Base-by-base conservation (phyloP, 495 filamentous ascomycete genomes). In the Xylaria flabelliformis region DNA sequence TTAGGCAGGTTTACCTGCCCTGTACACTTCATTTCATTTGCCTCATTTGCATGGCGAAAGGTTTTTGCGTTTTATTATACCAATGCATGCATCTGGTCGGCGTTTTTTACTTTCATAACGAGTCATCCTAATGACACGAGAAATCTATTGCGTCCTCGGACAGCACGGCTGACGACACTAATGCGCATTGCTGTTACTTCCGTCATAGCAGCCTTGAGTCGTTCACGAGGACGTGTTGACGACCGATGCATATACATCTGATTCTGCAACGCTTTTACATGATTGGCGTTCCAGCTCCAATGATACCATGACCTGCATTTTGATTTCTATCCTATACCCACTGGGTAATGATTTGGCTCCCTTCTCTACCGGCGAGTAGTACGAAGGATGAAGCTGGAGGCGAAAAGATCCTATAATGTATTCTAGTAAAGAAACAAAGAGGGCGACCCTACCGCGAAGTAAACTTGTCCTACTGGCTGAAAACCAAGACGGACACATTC, bases 71-170 rank as follows among this genome's bases (percentile, higher is more conserved):
- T 80, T 81, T 76, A 84, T 76, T 77, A 81, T 77, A 80, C 76
- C 77, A 71, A 79, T 74, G 80, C 82, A 85, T 85, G 76, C 77
- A 83, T 80, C 56, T 72, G 76, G 79, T 70, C 74, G 81, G 81
- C 81, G 82, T 82, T 83, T 78, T 83, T 78, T 79, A 82, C 71
- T 78, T 74, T 77, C 74, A 76, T 77, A 41, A 53, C 39, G 56
- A 64, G 42, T 66, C 51, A 51, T 61, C 64, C 21, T 50, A 59
- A 50, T 61, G 74, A 67, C 78, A 74, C 64, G 74, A 80, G 76
- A 70, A 67, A 73, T 77, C 74, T 77, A 74, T 77, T 78, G 77
- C 81, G 80, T 79, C 77, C 69, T 75, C 46, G 69, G 71, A 68
- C 67, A 75, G n/a, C 21, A 67, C 13, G 36, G 24, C 51, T 12